These are phyloP conservation scores for Scleromitrula shiraiana DNA, from an alignment of 2,329 filamentous ascomycete species.

Conservation along the genomic window DNA sequence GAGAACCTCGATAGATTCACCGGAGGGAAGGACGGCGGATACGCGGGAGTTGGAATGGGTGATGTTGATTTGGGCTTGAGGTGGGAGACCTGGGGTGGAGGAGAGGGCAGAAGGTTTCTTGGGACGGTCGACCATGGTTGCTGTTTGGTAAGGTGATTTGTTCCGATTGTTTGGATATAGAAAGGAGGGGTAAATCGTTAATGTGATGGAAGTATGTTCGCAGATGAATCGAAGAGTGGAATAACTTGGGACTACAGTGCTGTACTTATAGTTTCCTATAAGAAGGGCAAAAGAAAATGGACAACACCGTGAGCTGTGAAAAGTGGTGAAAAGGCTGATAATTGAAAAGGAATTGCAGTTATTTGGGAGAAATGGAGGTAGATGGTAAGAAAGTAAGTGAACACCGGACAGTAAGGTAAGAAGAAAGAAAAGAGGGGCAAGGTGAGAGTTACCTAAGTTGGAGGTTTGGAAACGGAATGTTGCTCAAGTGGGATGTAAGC, in stretches of 20 bases:
- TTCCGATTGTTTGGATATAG: neutral
- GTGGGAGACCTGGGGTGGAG: slow-evolving; percentile 63
- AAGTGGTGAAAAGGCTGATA: neutral
- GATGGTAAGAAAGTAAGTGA: neutral
- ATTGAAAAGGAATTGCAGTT: neutral
- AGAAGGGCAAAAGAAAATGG: neutral
- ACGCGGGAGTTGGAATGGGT: slow-evolving; percentile 64
- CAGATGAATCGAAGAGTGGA: neutral
- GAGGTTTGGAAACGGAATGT: neutral
- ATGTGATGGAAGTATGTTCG: slow-evolving; percentile 1
- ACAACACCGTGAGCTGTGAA: too few relatives aligned
- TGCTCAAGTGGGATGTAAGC: slow-evolving; percentile 12
- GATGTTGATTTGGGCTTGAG: slow-evolving; percentile 69
- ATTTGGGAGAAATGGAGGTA: neutral
- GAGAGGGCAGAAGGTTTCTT: slow-evolving; percentile 76
- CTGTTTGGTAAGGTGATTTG: neutral
- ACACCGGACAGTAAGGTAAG: too few relatives aligned
- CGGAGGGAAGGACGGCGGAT: slow-evolving; percentile 72
- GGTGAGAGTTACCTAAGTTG: neutral
- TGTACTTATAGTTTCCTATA: neutral
- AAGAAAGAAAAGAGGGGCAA: neutral
- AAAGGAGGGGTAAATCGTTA: slow-evolving; percentile 5
- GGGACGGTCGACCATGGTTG: slow-evolving; percentile 64
- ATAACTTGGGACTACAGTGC: too few relatives aligned
- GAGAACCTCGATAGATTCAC: slow-evolving; percentile 77